Base-by-base conservation (phyloP, 306 rosid genomes). In the Chamaecrista fasciculata region DNA sequence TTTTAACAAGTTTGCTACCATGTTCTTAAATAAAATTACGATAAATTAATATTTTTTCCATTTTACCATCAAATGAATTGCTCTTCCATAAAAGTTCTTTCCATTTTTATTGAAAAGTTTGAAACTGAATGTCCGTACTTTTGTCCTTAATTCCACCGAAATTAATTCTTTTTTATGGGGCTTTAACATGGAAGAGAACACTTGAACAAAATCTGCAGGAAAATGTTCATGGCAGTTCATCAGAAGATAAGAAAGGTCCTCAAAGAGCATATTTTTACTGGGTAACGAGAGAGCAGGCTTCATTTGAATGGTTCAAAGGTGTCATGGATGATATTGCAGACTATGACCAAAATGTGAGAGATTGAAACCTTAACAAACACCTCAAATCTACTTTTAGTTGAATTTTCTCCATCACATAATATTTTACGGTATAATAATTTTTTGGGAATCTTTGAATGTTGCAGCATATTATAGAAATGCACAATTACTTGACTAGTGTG, bases 231-330 rank as follows among this genome's bases (percentile, higher is more conserved):
- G 24, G 39, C 24, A 23, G 40, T 37, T 36, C 56, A 1, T 33
- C 60, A 10, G 70, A 76, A 33, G 43, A 28, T 10, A 75, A 37
- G 69, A 80, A 65, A 46, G 69, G 80, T 70, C 96, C 98, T n/a
- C 74, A 70, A 80, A 83, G 97, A 83, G 97, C 97, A 19, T 88
- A 94, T n/a, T 94, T 88, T 58, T 94, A 90, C 66, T 94, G 98
- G 98, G 84, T 94, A 33, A 94, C 97, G 55, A 88, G 98, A 69
- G 98, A 93, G 46, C 98, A 93, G 43, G 85, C 86, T 72, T 93
- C 98, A 31, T 93, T 90, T 77, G 98, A 94, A 58, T 94, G 97
- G 98, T 94, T 94, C 61, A 94, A 94, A 84, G 98, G 98, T 20
- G 97, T 94, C 77, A 90, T 94, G 98, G 90, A 94, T 71, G 98